phyloP scores from a whole-genome alignment of 208 protist genomes.

The Crithidia bombi region DNA sequence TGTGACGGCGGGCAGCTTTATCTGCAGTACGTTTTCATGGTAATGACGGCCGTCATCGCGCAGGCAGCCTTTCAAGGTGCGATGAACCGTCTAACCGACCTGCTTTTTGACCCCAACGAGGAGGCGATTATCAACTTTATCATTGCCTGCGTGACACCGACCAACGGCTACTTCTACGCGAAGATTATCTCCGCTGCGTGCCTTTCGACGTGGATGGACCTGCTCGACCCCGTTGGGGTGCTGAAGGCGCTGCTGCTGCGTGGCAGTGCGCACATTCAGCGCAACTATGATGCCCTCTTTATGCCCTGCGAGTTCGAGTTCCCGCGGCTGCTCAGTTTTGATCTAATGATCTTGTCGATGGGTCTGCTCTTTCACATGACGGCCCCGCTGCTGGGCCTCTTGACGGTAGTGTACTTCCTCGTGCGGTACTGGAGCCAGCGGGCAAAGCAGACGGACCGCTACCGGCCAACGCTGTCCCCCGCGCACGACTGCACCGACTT shows the following conservation, averaged over 20 bases:
- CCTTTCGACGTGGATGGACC: conserved; percentile 68
- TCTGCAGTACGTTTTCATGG: conserved; percentile 89
- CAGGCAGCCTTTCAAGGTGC: conserved; percentile 84
- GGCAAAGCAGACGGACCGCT: conserved; percentile 68
- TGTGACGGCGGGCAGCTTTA: conserved; percentile 65
- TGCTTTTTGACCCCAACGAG: conserved; percentile 40
- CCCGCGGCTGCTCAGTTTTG: conserved; percentile 65
- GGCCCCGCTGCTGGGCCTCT: conserved; percentile 63
- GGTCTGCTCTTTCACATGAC: conserved; percentile 90
- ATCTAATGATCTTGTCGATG: conserved; percentile 79
- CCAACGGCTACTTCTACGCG: conserved; percentile 82
- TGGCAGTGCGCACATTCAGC: conserved; percentile 60
- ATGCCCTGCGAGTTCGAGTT: conserved; percentile 57
- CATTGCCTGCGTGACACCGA: conserved; percentile 72
- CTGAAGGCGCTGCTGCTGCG: conserved; percentile 54
- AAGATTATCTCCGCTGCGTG: conserved; percentile 70
- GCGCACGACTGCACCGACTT: conserved; percentile 78
- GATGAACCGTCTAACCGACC: conserved; percentile 49
- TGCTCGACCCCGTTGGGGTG: conserved; percentile 63
- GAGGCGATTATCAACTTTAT: conserved; percentile 62
- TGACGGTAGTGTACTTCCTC: conserved; percentile 73
- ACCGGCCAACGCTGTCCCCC: conserved; percentile 54
- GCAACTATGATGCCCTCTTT: conserved; percentile 80
- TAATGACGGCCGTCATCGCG: conserved; percentile 84
- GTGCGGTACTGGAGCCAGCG: conserved; percentile 78